Percentiles rank a stretch among this genome's conserved stretches.
These are phyloP conservation scores for Mucor piriformis DNA, from an alignment of 371 early-diverging fungal genomes.

Conservation along the genomic window DNA sequence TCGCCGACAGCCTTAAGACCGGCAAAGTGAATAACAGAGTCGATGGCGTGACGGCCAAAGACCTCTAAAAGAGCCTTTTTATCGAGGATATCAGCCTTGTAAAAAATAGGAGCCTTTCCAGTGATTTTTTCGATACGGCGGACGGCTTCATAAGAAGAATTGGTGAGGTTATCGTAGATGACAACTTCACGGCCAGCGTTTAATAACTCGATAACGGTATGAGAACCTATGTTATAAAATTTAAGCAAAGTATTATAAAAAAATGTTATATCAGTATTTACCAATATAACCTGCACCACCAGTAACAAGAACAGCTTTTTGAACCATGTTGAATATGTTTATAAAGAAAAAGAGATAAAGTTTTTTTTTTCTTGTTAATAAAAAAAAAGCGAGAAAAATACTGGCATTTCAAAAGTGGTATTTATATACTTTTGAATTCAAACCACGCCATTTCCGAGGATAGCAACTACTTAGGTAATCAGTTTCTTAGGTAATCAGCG, in stretches of 20 bases:
- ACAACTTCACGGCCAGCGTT: conserved; percentile 71
- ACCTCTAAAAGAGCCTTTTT: conserved; percentile 62
- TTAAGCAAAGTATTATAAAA: too few species aligned
- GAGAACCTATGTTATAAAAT: conserved; percentile 75
- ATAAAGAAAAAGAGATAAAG: background rate
- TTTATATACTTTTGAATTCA: conserved; percentile 5
- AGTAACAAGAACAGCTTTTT: conserved; percentile 50
- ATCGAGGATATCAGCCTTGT: conserved; percentile 75
- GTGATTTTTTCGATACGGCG: conserved; percentile 70
- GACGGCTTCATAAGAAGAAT: conserved; percentile 75
- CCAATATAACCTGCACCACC: conserved; percentile 64
- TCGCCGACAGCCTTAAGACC: conserved; percentile 86
- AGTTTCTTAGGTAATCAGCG: conserved; percentile 18
- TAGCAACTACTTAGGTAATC: conserved; percentile 19
- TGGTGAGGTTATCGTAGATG: conserved; percentile 83
- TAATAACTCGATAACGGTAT: conserved; percentile 86
- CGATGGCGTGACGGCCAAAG: conserved; percentile 64
- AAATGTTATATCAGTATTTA: too few species aligned
- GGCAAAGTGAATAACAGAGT: conserved; percentile 82
- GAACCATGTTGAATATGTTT: conserved; percentile 16
- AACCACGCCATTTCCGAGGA: background rate
- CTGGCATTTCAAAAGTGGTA: background rate
- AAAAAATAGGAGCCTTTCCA: conserved; percentile 63
- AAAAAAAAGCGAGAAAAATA: background rate
- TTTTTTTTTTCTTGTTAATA: background rate